A percentile compares a stretch with the other conserved stretches of the same genome.
phyloP scores from a whole-genome alignment of 179 eudicot genomes.

The Beta macrorhiza region DNA sequence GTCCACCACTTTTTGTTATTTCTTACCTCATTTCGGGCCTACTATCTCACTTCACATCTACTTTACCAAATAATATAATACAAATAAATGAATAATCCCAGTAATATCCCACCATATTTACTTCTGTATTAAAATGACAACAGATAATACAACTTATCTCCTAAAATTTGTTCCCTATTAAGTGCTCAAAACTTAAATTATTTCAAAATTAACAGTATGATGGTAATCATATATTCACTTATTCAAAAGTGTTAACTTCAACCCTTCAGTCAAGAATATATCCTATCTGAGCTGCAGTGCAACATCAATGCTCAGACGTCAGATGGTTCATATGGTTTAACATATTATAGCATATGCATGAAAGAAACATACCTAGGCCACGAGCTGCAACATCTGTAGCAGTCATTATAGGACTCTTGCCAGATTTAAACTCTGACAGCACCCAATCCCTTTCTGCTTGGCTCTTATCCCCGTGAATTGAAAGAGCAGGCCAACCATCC shows the following conservation, averaged over 20 bases:
- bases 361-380: constrained; percentile 77
- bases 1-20: too few relatives aligned
- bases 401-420: constrained; percentile 94
- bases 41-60: too few relatives aligned
- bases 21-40: too few relatives aligned
- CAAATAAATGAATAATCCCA: too few relatives aligned
- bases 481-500: constrained; percentile 99
- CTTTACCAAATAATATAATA: too few relatives aligned
- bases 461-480: constrained; percentile 98
- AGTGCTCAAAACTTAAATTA: too few relatives aligned
- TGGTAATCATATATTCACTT: neutral
- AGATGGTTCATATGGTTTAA: neutral
- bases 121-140: too few relatives aligned
- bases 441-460: constrained; percentile 99
- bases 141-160: too few relatives aligned
- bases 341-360: constrained; percentile 41
- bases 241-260: neutral
- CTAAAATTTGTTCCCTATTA: too few relatives aligned
- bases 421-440: constrained; percentile 89
- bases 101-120: too few relatives aligned
- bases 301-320: constrained; percentile 11
- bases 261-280: neutral
- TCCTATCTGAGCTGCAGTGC: neutral
- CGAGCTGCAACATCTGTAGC: constrained; percentile 99
- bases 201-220: neutral